phyloP scores from a whole-genome alignment of 306 rosid genomes.

The Vigna mungo region DNA sequence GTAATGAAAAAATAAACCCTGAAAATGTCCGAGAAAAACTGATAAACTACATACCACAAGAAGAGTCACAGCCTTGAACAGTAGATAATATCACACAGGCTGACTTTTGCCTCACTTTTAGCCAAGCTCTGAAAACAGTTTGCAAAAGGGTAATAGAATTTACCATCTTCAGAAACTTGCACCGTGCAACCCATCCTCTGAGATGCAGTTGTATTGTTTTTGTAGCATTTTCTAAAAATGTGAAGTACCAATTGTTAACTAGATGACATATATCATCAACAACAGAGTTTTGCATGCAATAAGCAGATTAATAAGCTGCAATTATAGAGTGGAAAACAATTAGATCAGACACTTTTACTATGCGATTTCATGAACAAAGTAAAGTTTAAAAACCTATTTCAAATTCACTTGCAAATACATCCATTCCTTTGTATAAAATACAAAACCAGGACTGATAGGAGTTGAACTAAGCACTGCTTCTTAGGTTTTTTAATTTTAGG shows the following conservation, averaged over 20 bases:
- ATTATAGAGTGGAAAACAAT: conserved; percentile 17
- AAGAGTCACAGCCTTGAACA: conserved; percentile 38
- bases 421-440: background rate
- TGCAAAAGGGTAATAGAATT: conserved; percentile 63
- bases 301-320: conserved; percentile 28
- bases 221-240: conserved; percentile 69
- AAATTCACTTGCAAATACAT: background rate
- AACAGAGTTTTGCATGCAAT: conserved; percentile 1
- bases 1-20: conserved; percentile 28
- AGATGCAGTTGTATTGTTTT: conserved; percentile 64
- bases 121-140: conserved; percentile 72
- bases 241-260: conserved; percentile 23
- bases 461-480: conserved; percentile 5
- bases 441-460: background rate
- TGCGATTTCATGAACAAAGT: conserved; percentile 19
- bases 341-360: background rate
- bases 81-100: conserved; percentile 39
- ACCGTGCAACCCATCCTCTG: conserved; percentile 56
- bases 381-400: conserved; percentile 4
- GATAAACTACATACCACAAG: conserved; percentile 53
- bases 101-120: conserved; percentile 54
- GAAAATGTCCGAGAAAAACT: conserved; percentile 20
- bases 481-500: conserved; percentile 7
- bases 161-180: conserved; percentile 56
- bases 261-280: conserved; percentile 27